Evolutionary conservation across 352 stramenopile genomes (phyloP).

Genomic region (Halophytophthora polymorphica): DNA sequence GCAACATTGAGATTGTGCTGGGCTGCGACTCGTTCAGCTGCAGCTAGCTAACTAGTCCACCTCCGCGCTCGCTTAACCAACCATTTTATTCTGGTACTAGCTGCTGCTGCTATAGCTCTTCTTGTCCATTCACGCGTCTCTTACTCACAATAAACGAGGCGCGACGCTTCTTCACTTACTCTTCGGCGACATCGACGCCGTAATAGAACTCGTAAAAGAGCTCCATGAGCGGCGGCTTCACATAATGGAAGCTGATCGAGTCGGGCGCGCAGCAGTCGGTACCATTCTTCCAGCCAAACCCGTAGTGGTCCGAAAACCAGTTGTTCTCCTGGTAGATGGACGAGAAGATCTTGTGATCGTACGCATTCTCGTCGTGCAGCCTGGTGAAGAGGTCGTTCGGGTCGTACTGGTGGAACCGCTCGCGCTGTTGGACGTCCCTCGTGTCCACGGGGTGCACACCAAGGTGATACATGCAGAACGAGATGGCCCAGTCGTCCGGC

Average conservation of each 20-base stretch:
- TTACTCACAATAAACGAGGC: no score
- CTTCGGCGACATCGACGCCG: conserved; percentile 8
- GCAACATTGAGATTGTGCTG: conserved; percentile 64
- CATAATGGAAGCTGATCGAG: conserved; percentile 83
- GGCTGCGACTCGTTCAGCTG: conserved; percentile 69
- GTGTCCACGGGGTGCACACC: conserved; percentile 68
- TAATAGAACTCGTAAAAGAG: conserved; percentile 86
- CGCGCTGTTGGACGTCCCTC: conserved; percentile 57
- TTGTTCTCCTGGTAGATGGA: conserved; percentile 87
- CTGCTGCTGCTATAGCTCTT: no score
- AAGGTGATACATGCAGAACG: conserved; percentile 82
- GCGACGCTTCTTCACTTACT: background rate
- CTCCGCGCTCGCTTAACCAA: background rate
- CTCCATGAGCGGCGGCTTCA: conserved; percentile 84
- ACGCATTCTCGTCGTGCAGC: conserved; percentile 62
- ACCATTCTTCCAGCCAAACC: conserved; percentile 79
- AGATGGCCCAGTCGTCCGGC: conserved; percentile 84
- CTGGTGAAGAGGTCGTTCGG: conserved; percentile 68
- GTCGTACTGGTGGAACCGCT: conserved; percentile 86
- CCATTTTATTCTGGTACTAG: no score
- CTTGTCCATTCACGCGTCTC: no score
- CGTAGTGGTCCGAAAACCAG: conserved; percentile 84
- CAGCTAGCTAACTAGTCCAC: conserved; percentile 15
- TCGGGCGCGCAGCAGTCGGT: conserved; percentile 74
- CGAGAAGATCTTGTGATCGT: conserved; percentile 66